Evolutionary conservation across 805 yeast species (phyloP).

Genomic region (Hyphopichia homilentoma): DNA sequence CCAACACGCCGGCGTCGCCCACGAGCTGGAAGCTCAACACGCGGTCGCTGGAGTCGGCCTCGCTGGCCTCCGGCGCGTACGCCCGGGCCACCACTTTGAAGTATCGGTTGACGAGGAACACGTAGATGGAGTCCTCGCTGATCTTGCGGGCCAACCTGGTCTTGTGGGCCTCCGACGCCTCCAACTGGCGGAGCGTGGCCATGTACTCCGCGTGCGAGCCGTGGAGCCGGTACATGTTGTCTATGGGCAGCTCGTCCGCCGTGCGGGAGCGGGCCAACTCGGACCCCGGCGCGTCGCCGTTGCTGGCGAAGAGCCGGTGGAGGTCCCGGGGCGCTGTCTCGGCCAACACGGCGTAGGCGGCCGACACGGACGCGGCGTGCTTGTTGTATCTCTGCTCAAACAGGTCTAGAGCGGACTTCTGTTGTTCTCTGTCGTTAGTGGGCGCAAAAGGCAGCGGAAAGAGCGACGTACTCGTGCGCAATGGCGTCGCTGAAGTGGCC

Average conservation of each 20-base stretch:
- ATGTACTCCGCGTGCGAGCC: not conserved
- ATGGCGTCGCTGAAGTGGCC: too few relatives aligned
- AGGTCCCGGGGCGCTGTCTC: conserved; percentile 1
- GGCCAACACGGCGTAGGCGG: not conserved
- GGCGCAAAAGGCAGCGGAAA: too few relatives aligned
- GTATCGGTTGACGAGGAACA: conserved; percentile 15
- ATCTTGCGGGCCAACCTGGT: conserved; percentile 15
- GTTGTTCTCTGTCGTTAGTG: too few relatives aligned
- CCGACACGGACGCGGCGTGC: not conserved
- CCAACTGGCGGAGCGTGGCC: not conserved
- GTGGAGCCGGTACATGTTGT: too few relatives aligned
- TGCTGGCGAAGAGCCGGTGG: not conserved
- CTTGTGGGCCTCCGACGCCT: conserved; percentile 7
- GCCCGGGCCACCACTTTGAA: conserved; percentile 11
- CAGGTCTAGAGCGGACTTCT: too few relatives aligned
- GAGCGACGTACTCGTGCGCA: too few relatives aligned
- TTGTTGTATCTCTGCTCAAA: conserved; percentile 1
- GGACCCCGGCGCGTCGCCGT: too few relatives aligned
- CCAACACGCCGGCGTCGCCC: conserved; percentile 13
- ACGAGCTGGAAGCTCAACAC: not conserved
- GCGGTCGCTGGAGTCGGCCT: not conserved
- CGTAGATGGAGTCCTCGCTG: conserved; percentile 16
- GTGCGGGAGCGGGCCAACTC: too few relatives aligned
- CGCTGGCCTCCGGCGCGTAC: conserved; percentile 3
- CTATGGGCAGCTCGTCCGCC: too few relatives aligned